Base-by-base conservation (phyloP, 441 rosid genomes). In the Populus hybrid region DNA sequence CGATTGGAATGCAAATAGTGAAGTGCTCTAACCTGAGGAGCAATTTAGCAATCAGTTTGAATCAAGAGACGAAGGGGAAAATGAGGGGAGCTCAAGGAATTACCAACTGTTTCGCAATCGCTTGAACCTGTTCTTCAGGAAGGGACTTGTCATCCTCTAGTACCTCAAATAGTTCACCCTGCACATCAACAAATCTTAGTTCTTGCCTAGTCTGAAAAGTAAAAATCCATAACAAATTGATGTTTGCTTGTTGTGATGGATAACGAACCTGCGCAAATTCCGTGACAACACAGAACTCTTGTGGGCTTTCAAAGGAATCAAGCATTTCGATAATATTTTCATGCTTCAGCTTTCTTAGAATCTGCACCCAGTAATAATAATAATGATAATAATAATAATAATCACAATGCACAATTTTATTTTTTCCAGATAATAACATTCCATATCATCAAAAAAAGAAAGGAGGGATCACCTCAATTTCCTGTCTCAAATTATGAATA, bases 21-120 rank as follows among this genome's bases (percentile, higher is more conserved):
- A 85, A 96, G 76, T 7, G 99, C 99, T 83, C 88, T 89, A 80
- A 96, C 98, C 99, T 96, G 84, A 65, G 75, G 67, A 9, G 33
- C 42, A 64, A 74, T 36, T 68, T 31, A 50, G 14, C 10, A 31
- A 45, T 45, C 21, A 61, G 40, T 61, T 59, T 11, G 12, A 71
- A 50, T 53, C 68, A 78, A 73, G 75, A 26, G 64, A 61, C 70
- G n/a, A 33, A 74, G 33, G 31, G 9, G 65, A 77, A 23, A 33
- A 63, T 63, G 21, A 24, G 81, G 28, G 50, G 38, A n/a, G 64
- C 8, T 53, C n/a, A 18, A 61, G 79, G 69, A 70, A 74, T 63
- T 90, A 96, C 99, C 97, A 94, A 74, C 83, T 96, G 99, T 85
- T 96, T 96, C 38, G 98, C 99, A 84, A 96, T 96, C 79, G 98